Evolutionary conservation across 2,329 filamentous ascomycete species (phyloP), one percentile per base, ranked within the genome.

Genomic region (Arthrobotrys musiformis): DNA sequence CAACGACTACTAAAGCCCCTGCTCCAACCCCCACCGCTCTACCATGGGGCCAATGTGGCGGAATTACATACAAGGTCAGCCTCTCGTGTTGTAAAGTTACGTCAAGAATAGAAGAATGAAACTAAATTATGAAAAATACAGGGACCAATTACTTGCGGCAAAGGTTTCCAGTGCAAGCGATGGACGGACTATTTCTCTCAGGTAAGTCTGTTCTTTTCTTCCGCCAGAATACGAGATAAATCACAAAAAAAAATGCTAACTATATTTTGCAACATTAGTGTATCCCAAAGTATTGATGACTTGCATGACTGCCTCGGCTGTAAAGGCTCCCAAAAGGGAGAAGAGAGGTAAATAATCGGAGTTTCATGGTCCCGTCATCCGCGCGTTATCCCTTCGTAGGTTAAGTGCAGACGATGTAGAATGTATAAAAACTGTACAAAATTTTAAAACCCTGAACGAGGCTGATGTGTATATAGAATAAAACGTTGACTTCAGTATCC

Each of bases 21-120:
- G n/a, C 28, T 7, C 50, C 50, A 56, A 56, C 50, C 22, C 15
- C 24, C 22, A 35, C 24, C 4, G 40, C 42, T 11, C 13, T 17
- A 13, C 58, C 46, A 0, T 70, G 56, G 56, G 67, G 67, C 19
- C 56, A 63, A 54, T 70, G 67, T 44, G 67, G 67, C 13, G 67
- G 67, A 4, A 17, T 63, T 15, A 63, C 67, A 15, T 70, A 63
- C 22, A 70, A 33, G 13, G 67, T 70, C n/a, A 8, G 44, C 48
- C 4, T 48, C 3, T 19, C 30, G 5, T 6, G 33, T 15, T 28
- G n/a, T 35, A 4, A 50, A n/a, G 33, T 7, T 13, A 46, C 2
- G 11, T 11, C 19, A 15, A 19, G 4, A 22, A 35, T 19, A 2
- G 4, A 19, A 40, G 19, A 8, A n/a, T n/a, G 24, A 24, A 30